Conservation (phyloP, 148 eudicot species). For the Cornus florida region DNA sequence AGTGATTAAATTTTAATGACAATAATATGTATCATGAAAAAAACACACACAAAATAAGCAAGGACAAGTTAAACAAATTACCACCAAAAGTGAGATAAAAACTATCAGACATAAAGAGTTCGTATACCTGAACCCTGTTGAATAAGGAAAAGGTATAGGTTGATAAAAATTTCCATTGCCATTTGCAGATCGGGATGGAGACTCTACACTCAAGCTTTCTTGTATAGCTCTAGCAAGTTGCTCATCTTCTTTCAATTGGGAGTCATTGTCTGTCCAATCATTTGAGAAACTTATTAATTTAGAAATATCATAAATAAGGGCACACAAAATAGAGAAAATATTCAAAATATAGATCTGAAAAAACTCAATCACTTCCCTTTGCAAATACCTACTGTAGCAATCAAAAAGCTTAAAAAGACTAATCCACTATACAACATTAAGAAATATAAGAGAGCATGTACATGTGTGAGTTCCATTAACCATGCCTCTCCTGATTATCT, state of each 20-base stretch:
- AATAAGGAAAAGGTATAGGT: constrained; percentile 57
- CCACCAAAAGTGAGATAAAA: constrained; percentile 5
- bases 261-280: constrained; percentile 40
- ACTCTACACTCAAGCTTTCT: constrained; percentile 60
- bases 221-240: constrained; percentile 70
- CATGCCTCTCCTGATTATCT: not conserved
- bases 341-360: not conserved
- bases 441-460: not conserved
- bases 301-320: not conserved
- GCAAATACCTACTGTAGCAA: not conserved
- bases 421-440: not conserved
- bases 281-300: not conserved
- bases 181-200: constrained; percentile 44
- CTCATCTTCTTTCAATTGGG: constrained; percentile 75
- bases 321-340: not conserved
- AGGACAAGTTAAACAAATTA: not conserved
- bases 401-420: not conserved
- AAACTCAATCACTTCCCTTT: not conserved
- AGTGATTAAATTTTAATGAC: not conserved
- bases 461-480: not conserved
- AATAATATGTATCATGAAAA: not conserved
- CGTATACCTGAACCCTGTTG: constrained; percentile 61
- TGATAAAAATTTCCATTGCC: constrained; percentile 37
- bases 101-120: not conserved
- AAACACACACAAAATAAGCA: not conserved